Conservation (phyloP, 2,329 filamentous ascomycete genomes). For the Rutstroemia sp. region DNA sequence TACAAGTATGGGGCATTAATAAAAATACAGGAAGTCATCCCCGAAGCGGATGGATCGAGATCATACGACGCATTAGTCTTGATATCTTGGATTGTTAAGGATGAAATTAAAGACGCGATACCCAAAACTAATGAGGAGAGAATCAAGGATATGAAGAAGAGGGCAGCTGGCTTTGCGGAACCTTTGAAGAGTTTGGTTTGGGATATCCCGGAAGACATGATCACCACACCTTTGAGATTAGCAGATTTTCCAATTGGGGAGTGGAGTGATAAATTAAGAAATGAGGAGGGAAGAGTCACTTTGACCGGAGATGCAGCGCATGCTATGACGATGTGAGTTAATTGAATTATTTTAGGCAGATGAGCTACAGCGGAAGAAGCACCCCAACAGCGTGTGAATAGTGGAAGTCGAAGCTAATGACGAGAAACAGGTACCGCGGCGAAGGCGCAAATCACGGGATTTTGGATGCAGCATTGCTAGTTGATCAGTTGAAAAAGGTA, state of each 20-base stretch:
- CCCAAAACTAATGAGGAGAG: constrained; percentile 26
- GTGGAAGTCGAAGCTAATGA: background rate
- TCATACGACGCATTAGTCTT: constrained; percentile 38
- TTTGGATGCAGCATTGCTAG: constrained; percentile 42
- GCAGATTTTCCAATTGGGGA: constrained; percentile 28
- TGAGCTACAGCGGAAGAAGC: background rate
- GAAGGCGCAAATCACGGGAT: constrained; percentile 53
- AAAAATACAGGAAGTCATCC: constrained; percentile 27
- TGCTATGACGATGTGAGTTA: constrained; percentile 27
- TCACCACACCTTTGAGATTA: constrained; percentile 22
- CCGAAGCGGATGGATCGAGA: constrained; percentile 31
- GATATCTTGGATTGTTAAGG: constrained; percentile 38
- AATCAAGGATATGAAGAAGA: constrained; percentile 34
- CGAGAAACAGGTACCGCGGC: constrained; percentile 34
- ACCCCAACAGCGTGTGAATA: no score
- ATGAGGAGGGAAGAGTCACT: constrained; percentile 25
- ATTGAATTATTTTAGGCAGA: background rate
- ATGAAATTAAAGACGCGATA: constrained; percentile 28
- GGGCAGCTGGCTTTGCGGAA: constrained; percentile 33
- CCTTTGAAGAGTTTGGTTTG: constrained; percentile 37
- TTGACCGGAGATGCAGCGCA: constrained; percentile 30
- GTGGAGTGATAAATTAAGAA: constrained; percentile 26
- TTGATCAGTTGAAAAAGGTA: constrained; percentile 24
- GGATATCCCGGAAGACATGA: constrained; percentile 35
- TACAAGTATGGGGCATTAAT: background rate